Evolutionary conservation across 1,284 basidiomycete species (phyloP), one percentile per base, ranked within the genome.

Genomic region (Rhodotorula sp.): DNA sequence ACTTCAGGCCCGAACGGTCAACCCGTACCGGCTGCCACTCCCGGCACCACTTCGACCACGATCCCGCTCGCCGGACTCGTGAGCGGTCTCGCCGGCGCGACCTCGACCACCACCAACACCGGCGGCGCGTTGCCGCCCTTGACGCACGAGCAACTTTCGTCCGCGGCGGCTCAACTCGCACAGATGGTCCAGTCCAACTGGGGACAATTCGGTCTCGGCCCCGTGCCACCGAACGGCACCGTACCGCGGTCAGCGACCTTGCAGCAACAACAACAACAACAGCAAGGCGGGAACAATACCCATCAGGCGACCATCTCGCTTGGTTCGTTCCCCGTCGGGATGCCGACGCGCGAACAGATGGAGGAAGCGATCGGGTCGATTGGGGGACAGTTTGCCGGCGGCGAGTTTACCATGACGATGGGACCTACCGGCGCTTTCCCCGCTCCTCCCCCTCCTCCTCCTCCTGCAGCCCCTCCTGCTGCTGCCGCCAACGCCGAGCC

Each of bases 181-280:
- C 78, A 78, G 64, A 78, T 79, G 64, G 78, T 79, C 45, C 78
- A 79, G 64, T 73, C 64, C 65, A 75, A 77, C 69, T 72, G 76
- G 76, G 73, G 78, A 53, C 72, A 77, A 70, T 70, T 77, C 66
- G 74, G 77, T 15, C 69, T 75, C 61, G 71, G 68, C 18, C 69
- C 73, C 42, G 61, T 60, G 24, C 61, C 66, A 17, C 33, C 55
- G 18, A 55, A 54, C 67, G 67, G 46, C 49, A 60, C 29, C 45
- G 59, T 55, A 6, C 30, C 48, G 30, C 42, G 46, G 30, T 46
- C 60, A 3, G 26, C 53, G 53, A 42, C 22, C 56, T 49, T 66
- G 44, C 55, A 74, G 26, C 64, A 72, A 64, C 53, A 64, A 57
- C 22, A 60, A 60, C 62, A 53, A 62, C 62, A 51, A 55, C 66